phyloP scores from a whole-genome alignment of 2,329 filamentous ascomycete species.

The Apiospora aurea region DNA sequence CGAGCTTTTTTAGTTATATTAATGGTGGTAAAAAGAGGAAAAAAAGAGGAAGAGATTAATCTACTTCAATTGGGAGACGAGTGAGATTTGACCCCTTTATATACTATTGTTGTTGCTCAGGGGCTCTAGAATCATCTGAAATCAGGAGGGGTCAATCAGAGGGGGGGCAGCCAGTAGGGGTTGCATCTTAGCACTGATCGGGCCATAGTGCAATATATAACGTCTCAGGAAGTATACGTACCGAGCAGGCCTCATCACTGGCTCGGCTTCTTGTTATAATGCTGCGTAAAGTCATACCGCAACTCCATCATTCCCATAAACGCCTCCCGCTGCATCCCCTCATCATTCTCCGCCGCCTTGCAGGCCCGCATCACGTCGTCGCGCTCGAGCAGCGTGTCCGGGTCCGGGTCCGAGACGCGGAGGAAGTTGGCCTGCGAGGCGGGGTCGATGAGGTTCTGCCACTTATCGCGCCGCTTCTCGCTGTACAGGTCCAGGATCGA shows the following conservation, averaged over 20 bases:
- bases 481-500: constrained; percentile 54
- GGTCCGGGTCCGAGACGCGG: constrained; percentile 50
- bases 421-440: constrained; percentile 53
- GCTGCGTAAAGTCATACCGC: constrained; percentile 54
- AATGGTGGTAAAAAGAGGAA: no score
- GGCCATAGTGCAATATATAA: no score
- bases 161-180: no score
- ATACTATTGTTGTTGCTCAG: no score
- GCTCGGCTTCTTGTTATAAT: constrained; percentile 42
- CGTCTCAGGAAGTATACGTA: no score
- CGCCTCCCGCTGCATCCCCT: constrained; percentile 42
- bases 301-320: constrained; percentile 46
- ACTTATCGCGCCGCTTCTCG: constrained; percentile 55
- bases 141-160: no score
- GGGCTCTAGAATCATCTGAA: no score
- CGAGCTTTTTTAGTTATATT: no score
- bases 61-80: no score
- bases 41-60: no score
- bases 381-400: constrained; percentile 45
- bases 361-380: constrained; percentile 50
- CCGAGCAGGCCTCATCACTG: not conserved
- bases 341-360: constrained; percentile 46
- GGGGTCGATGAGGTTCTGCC: constrained; percentile 51
- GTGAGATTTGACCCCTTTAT: no score
- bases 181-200: not conserved